Conservation (phyloP, 2,329 filamentous ascomycete species). For the Xylariaceae sp. region DNA sequence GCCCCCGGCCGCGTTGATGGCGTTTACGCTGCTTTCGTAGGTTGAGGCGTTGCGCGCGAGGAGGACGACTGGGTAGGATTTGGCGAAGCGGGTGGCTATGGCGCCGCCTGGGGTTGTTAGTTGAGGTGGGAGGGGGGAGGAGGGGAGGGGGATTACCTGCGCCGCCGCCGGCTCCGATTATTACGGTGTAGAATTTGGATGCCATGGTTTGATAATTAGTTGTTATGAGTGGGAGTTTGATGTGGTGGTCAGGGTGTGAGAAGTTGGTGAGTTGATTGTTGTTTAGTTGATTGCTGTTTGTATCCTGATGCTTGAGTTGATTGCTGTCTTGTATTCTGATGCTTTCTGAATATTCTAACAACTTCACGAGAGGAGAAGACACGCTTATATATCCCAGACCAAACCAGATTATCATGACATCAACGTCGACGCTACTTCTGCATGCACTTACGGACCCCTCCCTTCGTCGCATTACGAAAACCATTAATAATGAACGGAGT, state of each 20-base stretch:
- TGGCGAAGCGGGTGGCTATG: constrained; percentile 52
- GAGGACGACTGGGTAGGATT: constrained; percentile 66
- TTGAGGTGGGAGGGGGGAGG: too few species aligned
- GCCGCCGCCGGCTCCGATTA: constrained; percentile 18
- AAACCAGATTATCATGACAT: too few species aligned
- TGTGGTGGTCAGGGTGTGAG: neutral
- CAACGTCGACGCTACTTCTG: too few species aligned
- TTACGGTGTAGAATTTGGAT: constrained; percentile 19
- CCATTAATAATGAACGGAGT: too few species aligned
- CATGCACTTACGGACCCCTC: too few species aligned
- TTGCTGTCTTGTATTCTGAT: neutral
- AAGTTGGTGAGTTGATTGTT: neutral
- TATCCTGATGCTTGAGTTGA: too few species aligned
- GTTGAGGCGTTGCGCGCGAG: constrained; percentile 62
- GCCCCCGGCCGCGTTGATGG: constrained; percentile 63
- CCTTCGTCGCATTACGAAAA: too few species aligned
- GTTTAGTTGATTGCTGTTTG: neutral
- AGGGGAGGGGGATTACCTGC: constrained; percentile 7
- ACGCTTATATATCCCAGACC: too few species aligned
- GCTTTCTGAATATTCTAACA: too few species aligned
- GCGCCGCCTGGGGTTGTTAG: constrained; percentile 36
- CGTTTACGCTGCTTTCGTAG: constrained; percentile 58
- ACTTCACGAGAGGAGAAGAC: too few species aligned
- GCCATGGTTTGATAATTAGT: constrained; percentile 9
- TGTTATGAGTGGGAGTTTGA: neutral